Conservation (phyloP, 2,329 filamentous ascomycete genomes). For the Colletotrichum lini region DNA sequence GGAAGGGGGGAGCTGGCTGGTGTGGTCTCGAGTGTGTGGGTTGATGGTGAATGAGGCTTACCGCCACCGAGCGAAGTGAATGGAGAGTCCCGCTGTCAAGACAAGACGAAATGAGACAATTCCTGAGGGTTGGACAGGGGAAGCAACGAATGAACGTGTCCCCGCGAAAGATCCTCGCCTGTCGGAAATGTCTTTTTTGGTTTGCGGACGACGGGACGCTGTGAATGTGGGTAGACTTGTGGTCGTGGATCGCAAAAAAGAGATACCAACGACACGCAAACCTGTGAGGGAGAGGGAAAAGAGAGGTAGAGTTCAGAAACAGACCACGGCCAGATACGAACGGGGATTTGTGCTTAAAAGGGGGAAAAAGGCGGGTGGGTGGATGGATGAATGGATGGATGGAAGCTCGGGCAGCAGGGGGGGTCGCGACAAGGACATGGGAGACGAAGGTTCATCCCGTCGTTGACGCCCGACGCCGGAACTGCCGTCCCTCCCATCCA, state of each 20-base stretch:
- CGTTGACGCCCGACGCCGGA: slow-evolving; percentile 11
- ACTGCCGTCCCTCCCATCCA: not conserved
- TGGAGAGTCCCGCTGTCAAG: slow-evolving; percentile 53
- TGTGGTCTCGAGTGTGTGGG: not conserved
- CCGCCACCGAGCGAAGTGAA: slow-evolving; percentile 58
- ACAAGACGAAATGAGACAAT: slow-evolving; percentile 64
- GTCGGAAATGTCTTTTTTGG: slow-evolving; percentile 14
- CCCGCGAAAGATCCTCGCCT: slow-evolving; percentile 63
- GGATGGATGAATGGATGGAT: slow-evolving; percentile 18
- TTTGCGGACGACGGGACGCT: not conserved
- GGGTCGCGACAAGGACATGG: slow-evolving; percentile 11
- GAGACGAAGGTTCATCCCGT: slow-evolving; percentile 35
- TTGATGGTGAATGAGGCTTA: slow-evolving; percentile 59
- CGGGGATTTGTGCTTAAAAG: slow-evolving; percentile 12
- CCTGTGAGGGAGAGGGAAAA: slow-evolving; percentile 52
- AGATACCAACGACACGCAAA: slow-evolving; percentile 58
- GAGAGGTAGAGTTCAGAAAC: slow-evolving; percentile 45
- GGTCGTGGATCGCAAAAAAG: slow-evolving; percentile 46
- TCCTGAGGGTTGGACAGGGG: slow-evolving; percentile 63
- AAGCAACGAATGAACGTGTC: slow-evolving; percentile 78
- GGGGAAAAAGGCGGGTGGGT: slow-evolving; percentile 29
- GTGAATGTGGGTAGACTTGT: slow-evolving; percentile 57
- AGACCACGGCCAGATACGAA: slow-evolving; percentile 43
- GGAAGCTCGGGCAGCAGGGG: slow-evolving; percentile 14
- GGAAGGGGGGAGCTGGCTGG: not conserved